Base-by-base conservation (phyloP, 805 yeast genomes). In the Saturnispora besseyi region DNA sequence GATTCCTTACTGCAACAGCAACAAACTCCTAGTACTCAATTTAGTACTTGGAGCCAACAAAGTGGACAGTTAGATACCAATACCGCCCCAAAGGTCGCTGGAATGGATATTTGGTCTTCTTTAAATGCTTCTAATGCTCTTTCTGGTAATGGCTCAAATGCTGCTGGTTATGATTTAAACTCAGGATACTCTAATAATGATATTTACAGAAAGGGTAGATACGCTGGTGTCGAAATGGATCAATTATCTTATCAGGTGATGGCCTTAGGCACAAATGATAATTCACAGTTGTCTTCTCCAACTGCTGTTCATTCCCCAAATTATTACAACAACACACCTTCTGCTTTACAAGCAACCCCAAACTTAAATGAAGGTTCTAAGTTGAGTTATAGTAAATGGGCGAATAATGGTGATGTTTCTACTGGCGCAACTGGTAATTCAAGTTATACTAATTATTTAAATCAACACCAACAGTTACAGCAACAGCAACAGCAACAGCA, bases 201-300 rank as follows among this genome's bases (percentile, higher is more conserved):
- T 18, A 21, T 15, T 4, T 43, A 31, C 21, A 45, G 41, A 38
- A 47, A 49, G 41, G 42, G 60, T 44, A 15, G 49, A 28, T 47
- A 55, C 32, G 45, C 57, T 15, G 58, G 51, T 43, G 57, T 55
- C 30, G 65, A 61, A 44, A 59, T 61, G 55, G 65, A 61, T 45
- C 56, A 60, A n/a, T 47, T 62, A 49, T 55, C 64, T 6, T 51
- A 53, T 31, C 65, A 62, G 40, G 45, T 61, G 46, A 47, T 62
- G 59, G 58, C 59, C n/a, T 40, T 62, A 48, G 53, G 55, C 37
- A 36, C 57, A 9, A 51, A 55, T 12, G 48, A 53, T 22, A 36
- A 56, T 6, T 53, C 56, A 11, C 54, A 51, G 29, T 15, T 49
- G 40, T n/a, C 54, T 12, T 36, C 40, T 4, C 40, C 53, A 8